Evolutionary conservation across 2,329 filamentous ascomycete species (phyloP), one percentile per base, ranked within the genome.

Genomic region (Penicillium decumbens): DNA sequence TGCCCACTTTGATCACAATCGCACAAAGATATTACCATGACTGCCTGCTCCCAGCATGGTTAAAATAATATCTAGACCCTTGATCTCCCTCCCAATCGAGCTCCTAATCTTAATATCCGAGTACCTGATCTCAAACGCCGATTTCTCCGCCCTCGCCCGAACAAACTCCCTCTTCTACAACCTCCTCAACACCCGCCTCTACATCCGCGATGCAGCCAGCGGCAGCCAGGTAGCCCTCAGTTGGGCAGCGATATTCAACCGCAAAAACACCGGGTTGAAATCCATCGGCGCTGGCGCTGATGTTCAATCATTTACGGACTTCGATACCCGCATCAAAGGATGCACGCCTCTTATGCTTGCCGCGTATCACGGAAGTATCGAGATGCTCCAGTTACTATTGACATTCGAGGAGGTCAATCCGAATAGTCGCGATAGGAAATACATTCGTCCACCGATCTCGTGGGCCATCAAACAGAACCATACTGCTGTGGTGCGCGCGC

Each of bases 271-370:
- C 18, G 55, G 49, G 9, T 41, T 42, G 6, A 45, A 49, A 32
- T 45, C 49, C 10, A 47, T 63, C 32, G 33, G 43, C 24, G 55
- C 56, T 13, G 50, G 54, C 23, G 50, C 57, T 23, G 55, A 63
- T 33, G 35, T 54, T 12, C 51, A 50, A 15, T 43, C 43, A 4
- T 48, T 33, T 23, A 51, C 51, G 13, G 55, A 59, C 29, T 29
- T 37, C 15, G 53, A 56, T 20, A 27, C 39, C 0, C 45, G 48
- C 6, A 32, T 60, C 8, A 55, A 51, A 41, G 58, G 55, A 9
- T 54, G 55, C 20, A 56, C 58, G 0, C 53, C 57, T 2, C 48
- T 58, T 4, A 47, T 59, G n/a, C 41, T 60, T 24, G 58, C 58
- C 10, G 48, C 55, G 9, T 54, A 53, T 20, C 43, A 60, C 33